phyloP scores from a whole-genome alignment of 1,139 yeast species.

The Sugiyamaella grinbergsii region DNA sequence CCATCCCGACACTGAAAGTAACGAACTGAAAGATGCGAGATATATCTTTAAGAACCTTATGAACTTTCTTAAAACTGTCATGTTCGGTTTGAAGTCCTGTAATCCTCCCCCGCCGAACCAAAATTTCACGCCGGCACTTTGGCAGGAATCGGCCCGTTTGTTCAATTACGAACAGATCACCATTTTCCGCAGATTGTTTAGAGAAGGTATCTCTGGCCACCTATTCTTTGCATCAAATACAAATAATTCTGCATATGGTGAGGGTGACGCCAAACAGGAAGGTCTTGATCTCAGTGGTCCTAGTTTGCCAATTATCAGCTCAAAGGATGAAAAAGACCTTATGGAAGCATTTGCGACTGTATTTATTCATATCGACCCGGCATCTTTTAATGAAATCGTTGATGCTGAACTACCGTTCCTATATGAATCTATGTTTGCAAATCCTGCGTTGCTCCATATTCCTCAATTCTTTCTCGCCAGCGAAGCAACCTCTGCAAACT shows the following conservation, averaged over 20 bases:
- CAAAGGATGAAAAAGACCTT: conserved; percentile 90
- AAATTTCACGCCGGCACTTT: conserved; percentile 63
- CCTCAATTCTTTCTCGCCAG: conserved; percentile 94
- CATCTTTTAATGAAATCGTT: conserved; percentile 91
- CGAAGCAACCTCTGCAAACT: conserved; percentile 90
- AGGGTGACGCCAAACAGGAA: conserved; percentile 28
- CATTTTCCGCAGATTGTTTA: conserved; percentile 72
- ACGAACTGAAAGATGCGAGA: conserved; percentile 83
- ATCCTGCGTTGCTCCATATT: conserved; percentile 84
- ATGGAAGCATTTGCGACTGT: conserved; percentile 96
- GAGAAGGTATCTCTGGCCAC: conserved; percentile 83
- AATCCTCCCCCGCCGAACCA: conserved; percentile 81
- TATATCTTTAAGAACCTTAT: conserved; percentile 84
- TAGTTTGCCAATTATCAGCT: conserved; percentile 77
- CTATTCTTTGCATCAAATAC: conserved; percentile 64
- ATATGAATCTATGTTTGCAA: conserved; percentile 77
- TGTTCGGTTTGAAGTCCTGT: conserved; percentile 85
- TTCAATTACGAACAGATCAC: conserved; percentile 81
- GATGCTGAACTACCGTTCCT: conserved; percentile 77
- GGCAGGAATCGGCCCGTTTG: conserved; percentile 88
- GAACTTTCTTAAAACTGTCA: conserved; percentile 87
- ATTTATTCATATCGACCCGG: conserved; percentile 91
- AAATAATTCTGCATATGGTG: conserved; percentile 36
- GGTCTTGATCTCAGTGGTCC: conserved; percentile 75
- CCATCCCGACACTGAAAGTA: conserved; percentile 50